Percentiles rank a stretch among this genome's conserved stretches.
These are phyloP conservation scores for Penicillium pulvis DNA, from an alignment of 495 filamentous ascomycete genomes.

Conservation along the genomic window DNA sequence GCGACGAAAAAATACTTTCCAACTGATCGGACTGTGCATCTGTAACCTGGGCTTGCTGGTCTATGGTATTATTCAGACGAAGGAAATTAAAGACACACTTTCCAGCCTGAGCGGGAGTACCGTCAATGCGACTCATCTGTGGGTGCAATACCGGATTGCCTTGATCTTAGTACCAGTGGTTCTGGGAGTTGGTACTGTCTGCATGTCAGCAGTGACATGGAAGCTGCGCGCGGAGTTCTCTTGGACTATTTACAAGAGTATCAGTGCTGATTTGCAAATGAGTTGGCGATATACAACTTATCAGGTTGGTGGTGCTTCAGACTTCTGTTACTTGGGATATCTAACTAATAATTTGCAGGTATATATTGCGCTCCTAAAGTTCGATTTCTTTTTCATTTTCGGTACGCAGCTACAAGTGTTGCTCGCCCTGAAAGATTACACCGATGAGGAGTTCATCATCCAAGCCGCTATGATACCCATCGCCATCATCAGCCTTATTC, in stretches of 20 bases:
- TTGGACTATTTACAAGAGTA: slow-evolving; percentile 23
- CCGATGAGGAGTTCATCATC: not conserved
- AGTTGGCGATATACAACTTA: slow-evolving; percentile 22
- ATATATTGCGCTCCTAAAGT: slow-evolving; percentile 10
- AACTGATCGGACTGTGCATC: slow-evolving; percentile 23
- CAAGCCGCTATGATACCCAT: slow-evolving; percentile 3
- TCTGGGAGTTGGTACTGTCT: slow-evolving; percentile 16
- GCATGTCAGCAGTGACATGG: slow-evolving; percentile 24
- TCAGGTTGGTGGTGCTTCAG: slow-evolving; percentile 7
- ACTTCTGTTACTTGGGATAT: not conserved
- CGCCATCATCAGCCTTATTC: not conserved
- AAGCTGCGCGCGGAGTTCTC: slow-evolving; percentile 23
- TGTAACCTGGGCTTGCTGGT: slow-evolving; percentile 26
- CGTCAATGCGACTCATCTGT: slow-evolving; percentile 8
- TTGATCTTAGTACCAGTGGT: slow-evolving; percentile 24
- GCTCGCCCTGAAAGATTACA: not conserved
- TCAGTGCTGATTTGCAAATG: slow-evolving; percentile 24
- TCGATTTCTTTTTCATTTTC: slow-evolving; percentile 8
- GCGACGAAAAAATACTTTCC: slow-evolving; percentile 26
- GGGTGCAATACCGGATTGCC: slow-evolving; percentile 12
- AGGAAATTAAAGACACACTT: slow-evolving; percentile 21
- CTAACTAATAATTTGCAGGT: slow-evolving; percentile 5
- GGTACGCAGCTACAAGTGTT: slow-evolving; percentile 1
- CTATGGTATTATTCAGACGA: slow-evolving; percentile 24
- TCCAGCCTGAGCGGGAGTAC: slow-evolving; percentile 2